Evolutionary conservation across 2,329 filamentous ascomycete species (phyloP), one percentile per base, ranked within the genome.

Genomic region (Akanthomyces lecanii): DNA sequence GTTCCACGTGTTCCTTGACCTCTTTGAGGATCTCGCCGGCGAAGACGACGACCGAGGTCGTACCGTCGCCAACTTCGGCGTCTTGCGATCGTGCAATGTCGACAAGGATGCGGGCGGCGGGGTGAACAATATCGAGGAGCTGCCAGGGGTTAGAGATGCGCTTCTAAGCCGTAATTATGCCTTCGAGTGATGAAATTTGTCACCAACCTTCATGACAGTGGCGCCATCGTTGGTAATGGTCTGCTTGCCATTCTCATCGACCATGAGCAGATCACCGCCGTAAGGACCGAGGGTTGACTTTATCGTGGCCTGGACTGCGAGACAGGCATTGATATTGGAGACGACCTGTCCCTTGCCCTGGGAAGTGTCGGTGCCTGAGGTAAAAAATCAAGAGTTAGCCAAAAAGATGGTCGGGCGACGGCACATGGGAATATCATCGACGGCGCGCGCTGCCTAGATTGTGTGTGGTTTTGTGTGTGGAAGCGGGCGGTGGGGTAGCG

Each of bases 211-310:
- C 95, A 99, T 99, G 66, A 98, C 95, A 57, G 95, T 99, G 55
- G 95, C 95, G 74, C 95, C 95, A 81, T 99, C 95, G 79, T 99
- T 99, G 71, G 95, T 99, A 75, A 99, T 98, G 62, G 95, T 99
- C 81, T 97, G 92, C 77, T 81, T 89, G 76, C 95, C 95, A 82
- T 97, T 97, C 77, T 88, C 89, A 78, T 98, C 95, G 63, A 98
- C 94, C 79, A 99, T 89, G 76, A 99, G 84, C 75, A 98, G 81
- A 79, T 99, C 95, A 73, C 95, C 95, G 75, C 95, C 95, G 79
- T 98, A 99, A 40, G 95, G 95, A 47, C 95, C 95, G 42, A 99
- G 84, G 23, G 95, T 99, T 72, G 90, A 91, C 81, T 96, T 96
- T 81, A 99, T 94, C 65, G 94, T 98, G 57, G 89, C 85, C 80